Conservation (phyloP, 2,329 filamentous ascomycete genomes). For the Parascedosporium putredinis region DNA sequence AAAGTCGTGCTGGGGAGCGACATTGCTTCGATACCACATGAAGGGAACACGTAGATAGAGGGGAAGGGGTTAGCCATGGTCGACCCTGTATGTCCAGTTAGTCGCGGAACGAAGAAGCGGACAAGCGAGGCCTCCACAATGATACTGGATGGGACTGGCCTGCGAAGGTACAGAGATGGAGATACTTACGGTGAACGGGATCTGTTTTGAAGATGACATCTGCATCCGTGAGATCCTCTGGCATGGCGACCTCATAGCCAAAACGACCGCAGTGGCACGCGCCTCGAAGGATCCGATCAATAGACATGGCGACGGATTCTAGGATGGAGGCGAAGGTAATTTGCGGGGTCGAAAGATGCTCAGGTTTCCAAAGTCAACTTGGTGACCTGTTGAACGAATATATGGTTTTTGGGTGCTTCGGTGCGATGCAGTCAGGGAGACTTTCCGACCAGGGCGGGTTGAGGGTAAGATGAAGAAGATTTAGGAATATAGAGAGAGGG, state of each 20-base stretch:
- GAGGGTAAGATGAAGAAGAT: too few relatives aligned
- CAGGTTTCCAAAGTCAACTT: neutral
- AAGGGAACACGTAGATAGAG: conserved; percentile 79
- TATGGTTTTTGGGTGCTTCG: too few relatives aligned
- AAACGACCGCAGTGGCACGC: conserved; percentile 81
- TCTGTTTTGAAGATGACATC: conserved; percentile 68
- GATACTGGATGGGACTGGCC: neutral
- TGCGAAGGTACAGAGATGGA: neutral
- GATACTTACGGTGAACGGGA: conserved; percentile 57
- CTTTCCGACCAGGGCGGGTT: too few relatives aligned
- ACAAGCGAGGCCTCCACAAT: neutral
- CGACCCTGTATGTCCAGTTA: conserved; percentile 33
- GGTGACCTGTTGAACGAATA: too few relatives aligned
- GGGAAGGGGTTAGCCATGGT: conserved; percentile 63
- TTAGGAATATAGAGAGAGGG: too few relatives aligned
- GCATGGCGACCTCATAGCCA: conserved; percentile 65
- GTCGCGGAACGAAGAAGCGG: neutral
- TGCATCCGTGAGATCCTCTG: conserved; percentile 45
- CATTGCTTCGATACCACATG: conserved; percentile 67
- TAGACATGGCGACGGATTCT: neutral
- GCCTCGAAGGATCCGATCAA: conserved; percentile 50
- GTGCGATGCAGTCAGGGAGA: too few relatives aligned
- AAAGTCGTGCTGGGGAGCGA: conserved; percentile 65
- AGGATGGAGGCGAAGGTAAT: neutral
- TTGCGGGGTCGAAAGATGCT: neutral